Percentiles rank a stretch among this genome's conserved stretches.
phyloP scores from a whole-genome alignment of 108 stramenopile species.

The Cyclotella choctawhatcheeana region DNA sequence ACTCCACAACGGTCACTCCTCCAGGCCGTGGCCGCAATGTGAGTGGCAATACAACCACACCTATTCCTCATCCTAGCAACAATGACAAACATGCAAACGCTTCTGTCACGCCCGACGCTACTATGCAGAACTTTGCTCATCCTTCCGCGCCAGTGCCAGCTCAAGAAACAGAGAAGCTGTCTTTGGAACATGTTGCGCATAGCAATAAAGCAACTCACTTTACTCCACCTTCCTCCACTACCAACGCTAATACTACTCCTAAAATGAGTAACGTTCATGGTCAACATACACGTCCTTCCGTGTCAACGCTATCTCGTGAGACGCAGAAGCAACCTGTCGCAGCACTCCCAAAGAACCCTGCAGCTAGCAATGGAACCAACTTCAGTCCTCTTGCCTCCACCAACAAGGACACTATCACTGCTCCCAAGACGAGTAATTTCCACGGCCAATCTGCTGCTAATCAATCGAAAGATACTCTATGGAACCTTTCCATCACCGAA shows the following conservation, averaged over 20 bases:
- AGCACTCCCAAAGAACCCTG: not conserved
- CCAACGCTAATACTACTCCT: too few species aligned
- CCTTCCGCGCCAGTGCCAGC: not conserved
- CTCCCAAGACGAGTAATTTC: conserved; percentile 46
- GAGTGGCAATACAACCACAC: not conserved
- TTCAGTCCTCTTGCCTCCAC: conserved; percentile 25
- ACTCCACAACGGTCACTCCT: not conserved
- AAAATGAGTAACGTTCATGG: too few species aligned
- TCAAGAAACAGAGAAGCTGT: not conserved
- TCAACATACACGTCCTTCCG: too few species aligned
- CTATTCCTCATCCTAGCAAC: not conserved
- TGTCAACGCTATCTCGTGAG: not conserved
- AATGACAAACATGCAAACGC: not conserved
- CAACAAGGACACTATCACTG: conserved; percentile 4
- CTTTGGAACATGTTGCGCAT: too few species aligned
- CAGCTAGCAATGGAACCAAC: not conserved
- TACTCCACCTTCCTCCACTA: too few species aligned
- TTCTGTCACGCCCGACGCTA: conserved; percentile 2
- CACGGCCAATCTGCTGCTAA: conserved; percentile 3
- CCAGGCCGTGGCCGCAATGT: not conserved
- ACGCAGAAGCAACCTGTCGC: conserved; percentile 1
- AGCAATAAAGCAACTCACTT: too few species aligned
- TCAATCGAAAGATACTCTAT: not conserved
- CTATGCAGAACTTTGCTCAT: not conserved
- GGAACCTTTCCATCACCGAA: not conserved